Evolutionary conservation across 2,329 filamentous ascomycete species (phyloP).

Genomic region (Venturia pyrina): DNA sequence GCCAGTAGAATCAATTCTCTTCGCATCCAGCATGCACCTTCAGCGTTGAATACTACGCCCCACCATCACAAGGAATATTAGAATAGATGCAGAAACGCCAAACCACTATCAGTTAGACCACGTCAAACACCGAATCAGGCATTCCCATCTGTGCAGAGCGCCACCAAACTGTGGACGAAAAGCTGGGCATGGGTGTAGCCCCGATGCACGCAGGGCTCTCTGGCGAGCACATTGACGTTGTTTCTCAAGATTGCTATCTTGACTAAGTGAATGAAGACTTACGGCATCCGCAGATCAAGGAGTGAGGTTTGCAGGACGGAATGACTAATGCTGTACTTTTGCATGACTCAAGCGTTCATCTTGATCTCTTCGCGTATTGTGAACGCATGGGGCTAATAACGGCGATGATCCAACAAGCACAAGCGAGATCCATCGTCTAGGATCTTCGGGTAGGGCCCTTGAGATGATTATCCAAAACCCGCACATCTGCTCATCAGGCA

Average conservation of each 20-base stretch:
- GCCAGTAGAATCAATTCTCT: neutral
- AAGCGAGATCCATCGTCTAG: neutral
- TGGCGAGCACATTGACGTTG: neutral
- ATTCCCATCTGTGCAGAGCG: neutral
- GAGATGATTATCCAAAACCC: no score
- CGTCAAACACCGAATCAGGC: neutral
- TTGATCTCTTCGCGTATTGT: neutral
- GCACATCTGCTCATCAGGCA: no score
- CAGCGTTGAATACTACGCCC: neutral
- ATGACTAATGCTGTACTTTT: constrained; percentile 7
- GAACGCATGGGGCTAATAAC: no score
- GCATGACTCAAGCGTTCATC: neutral
- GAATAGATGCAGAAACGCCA: constrained; percentile 6
- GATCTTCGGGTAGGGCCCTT: neutral
- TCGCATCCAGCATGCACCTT: constrained; percentile 1
- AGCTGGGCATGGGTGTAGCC: neutral
- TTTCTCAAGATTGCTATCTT: neutral
- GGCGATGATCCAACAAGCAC: neutral
- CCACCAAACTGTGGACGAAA: neutral
- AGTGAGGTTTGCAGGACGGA: neutral
- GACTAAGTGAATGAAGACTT: constrained; percentile 1
- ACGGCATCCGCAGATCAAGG: neutral
- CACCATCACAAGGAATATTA: constrained; percentile 6
- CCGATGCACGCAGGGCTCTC: neutral
- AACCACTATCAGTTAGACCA: neutral